Conservation (phyloP, 148 eudicot genomes). For the Rhododendron molle region DNA sequence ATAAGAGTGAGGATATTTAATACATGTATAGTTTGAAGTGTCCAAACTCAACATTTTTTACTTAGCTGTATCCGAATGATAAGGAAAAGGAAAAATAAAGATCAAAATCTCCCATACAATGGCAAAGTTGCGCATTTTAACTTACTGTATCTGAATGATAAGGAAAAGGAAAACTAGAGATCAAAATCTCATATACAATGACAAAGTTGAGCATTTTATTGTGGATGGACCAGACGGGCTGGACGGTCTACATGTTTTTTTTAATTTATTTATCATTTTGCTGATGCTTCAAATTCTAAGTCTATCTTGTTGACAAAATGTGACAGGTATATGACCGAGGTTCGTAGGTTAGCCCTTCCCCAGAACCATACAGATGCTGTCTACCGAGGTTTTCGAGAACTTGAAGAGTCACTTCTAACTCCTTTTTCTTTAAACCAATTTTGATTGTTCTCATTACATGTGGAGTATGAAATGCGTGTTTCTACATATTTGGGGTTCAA, state of each 20-base stretch:
- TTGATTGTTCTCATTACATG: conserved; percentile 17
- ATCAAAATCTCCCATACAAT: too few species aligned
- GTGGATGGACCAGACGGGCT: too few species aligned
- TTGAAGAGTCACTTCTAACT: conserved; percentile 84
- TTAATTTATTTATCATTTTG: neutral
- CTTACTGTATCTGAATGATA: neutral
- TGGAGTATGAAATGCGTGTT: neutral
- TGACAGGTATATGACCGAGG: conserved; percentile 86
- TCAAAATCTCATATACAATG: neutral
- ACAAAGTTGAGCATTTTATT: too few species aligned
- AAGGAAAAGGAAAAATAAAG: too few species aligned
- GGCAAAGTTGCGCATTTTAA: too few species aligned
- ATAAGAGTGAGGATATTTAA: too few species aligned
- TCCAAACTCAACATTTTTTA: too few species aligned
- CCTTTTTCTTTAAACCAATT: conserved; percentile 53
- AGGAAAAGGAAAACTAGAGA: neutral
- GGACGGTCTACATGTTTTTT: neutral
- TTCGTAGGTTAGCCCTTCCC: conserved; percentile 75
- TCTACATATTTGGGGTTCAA: neutral
- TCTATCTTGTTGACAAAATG: neutral
- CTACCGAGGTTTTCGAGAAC: conserved; percentile 71
- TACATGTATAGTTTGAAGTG: too few species aligned
- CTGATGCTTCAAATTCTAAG: neutral
- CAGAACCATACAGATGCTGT: conserved; percentile 76
- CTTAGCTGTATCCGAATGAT: too few species aligned